These are phyloP conservation scores for Amesomyces nigricolor DNA, from an alignment of 2,329 filamentous ascomycete species.

Conservation along the genomic window DNA sequence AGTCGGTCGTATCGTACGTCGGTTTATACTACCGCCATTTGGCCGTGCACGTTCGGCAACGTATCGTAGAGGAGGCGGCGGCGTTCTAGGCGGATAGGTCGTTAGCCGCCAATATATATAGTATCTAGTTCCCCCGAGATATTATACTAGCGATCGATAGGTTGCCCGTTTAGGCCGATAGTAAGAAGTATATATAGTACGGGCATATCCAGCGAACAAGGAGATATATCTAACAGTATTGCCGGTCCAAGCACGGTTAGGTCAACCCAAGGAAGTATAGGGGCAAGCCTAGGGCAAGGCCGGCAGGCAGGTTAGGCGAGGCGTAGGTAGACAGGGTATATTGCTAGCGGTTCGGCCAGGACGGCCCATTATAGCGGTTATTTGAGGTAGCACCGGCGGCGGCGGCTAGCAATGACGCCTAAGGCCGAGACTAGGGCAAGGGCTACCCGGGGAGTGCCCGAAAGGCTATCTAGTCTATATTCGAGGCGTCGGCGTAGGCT, in stretches of 20 bases:
- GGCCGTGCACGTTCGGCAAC: not conserved
- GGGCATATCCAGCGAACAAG: not conserved
- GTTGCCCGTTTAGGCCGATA: not conserved
- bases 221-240: not conserved
- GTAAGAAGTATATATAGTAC: not conserved
- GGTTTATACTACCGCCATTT: not conserved
- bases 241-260: conserved; percentile 1
- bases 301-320: not conserved
- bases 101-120: not conserved
- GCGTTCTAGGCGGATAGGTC: not conserved
- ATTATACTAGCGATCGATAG: not conserved
- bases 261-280: not conserved
- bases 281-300: not conserved
- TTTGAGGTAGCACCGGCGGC: not conserved
- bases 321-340: not conserved
- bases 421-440: not conserved
- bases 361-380: not conserved
- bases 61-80: not conserved
- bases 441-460: not conserved
- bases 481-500: not conserved
- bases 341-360: conserved; percentile 2
- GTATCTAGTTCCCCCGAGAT: not conserved
- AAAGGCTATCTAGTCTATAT: not conserved
- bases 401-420: not conserved
- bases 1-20: not conserved